Evolutionary conservation across 331 rosid species (phyloP).

Genomic region (Phaseolus coccineus): DNA sequence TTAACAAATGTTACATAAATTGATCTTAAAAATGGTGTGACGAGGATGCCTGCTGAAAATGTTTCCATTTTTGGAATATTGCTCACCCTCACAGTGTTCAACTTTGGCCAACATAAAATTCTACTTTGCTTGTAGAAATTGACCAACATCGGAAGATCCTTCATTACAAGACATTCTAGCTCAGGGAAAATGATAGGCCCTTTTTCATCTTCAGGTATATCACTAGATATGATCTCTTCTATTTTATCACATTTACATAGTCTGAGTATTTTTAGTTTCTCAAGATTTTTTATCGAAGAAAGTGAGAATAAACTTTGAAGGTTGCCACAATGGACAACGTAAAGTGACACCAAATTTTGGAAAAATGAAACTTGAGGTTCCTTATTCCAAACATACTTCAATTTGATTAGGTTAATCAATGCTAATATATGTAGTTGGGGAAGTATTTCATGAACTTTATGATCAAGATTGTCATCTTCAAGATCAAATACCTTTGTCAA

Average conservation of each 20-base stretch:
- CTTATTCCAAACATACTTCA: background rate
- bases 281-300: background rate
- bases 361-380: too few species aligned
- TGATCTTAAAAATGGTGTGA: background rate
- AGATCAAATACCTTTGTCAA: slow-evolving; percentile 1
- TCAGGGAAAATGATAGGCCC: too few species aligned
- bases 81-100: background rate
- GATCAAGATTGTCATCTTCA: background rate
- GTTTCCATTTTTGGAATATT: background rate
- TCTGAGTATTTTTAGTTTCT: background rate
- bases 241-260: background rate
- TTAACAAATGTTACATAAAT: background rate
- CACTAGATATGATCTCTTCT: background rate
- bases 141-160: too few species aligned
- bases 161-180: too few species aligned
- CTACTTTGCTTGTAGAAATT: too few species aligned
- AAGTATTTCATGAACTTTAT: background rate
- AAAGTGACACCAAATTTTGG: background rate
- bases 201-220: background rate
- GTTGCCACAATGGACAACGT: background rate
- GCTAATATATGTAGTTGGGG: background rate
- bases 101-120: too few species aligned
- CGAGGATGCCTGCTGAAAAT: background rate
- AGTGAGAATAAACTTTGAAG: background rate
- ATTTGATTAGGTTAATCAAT: background rate